phyloP scores from a whole-genome alignment of 2,329 filamentous ascomycete genomes.

The Geosmithia putterillii region DNA sequence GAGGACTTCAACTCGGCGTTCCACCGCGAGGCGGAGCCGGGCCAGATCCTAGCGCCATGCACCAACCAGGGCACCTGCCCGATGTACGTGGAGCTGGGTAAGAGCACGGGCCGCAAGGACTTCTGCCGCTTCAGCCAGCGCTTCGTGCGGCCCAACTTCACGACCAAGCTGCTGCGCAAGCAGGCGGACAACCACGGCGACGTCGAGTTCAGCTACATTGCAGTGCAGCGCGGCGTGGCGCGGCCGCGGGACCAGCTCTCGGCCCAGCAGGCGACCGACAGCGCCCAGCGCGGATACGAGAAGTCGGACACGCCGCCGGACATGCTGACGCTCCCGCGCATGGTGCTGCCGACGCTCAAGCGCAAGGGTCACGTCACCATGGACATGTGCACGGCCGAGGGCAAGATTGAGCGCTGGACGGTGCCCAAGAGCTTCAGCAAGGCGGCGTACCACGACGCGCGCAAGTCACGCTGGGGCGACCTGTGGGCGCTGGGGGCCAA shows the following conservation, averaged over 20 bases:
- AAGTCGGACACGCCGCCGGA: constrained; percentile 29
- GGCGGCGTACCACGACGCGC: constrained; percentile 80
- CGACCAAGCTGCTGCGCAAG: constrained; percentile 63
- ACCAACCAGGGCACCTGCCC: constrained; percentile 83
- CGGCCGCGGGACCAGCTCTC: constrained; percentile 6
- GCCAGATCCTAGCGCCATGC: constrained; percentile 62
- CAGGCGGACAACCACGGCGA: constrained; percentile 75
- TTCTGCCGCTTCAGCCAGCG: constrained; percentile 87
- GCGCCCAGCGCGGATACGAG: constrained; percentile 65
- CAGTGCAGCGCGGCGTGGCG: constrained; percentile 61
- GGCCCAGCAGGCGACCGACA: constrained; percentile 37
- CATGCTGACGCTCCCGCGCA: constrained; percentile 62
- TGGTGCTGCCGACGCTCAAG: constrained; percentile 74
- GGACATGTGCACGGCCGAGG: constrained; percentile 80
- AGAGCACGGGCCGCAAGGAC: constrained; percentile 66
- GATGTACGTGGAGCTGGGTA: constrained; percentile 67
- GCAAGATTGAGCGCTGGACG: constrained; percentile 84
- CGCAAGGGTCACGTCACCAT: constrained; percentile 77
- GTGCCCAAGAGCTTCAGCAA: constrained; percentile 71
- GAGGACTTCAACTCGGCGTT: constrained; percentile 26
- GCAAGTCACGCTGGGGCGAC: constrained; percentile 86
- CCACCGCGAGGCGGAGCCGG: constrained; percentile 37
- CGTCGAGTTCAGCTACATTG: constrained; percentile 80
- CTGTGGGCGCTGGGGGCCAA: constrained; percentile 93
- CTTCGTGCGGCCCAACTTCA: constrained; percentile 70